Evolutionary conservation across 257 asterid species (phyloP), one percentile per base, ranked within the genome.

Genomic region (Fraxinus pennsylvanica): DNA sequence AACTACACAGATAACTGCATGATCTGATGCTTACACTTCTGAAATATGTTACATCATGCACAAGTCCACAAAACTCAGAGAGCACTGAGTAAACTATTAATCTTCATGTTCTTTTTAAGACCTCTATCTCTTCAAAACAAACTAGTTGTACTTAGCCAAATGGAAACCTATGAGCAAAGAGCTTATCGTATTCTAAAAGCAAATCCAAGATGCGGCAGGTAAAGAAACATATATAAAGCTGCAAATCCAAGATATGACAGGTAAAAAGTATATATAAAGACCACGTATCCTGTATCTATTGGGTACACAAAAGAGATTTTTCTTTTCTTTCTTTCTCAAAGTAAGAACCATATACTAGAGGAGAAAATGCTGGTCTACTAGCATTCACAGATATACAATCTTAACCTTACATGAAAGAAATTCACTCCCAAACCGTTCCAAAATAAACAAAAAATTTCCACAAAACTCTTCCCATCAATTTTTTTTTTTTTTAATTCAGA

Each of bases 41-140:
- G 13, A 57, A 57, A 75, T 43, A 50, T 43, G 65, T 70, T 9
- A 39, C 76, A 57, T 69, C 74, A 73, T 38, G 76, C 84, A 70
- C 68, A 39, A 47, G 59, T 22, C 35, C 43, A 68, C 32, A 17
- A 76, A 81, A 41, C 57, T 14, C 19, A 30, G 61, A 38, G 41
- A 4, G 72, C 41, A 76, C 25, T 61, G 15, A 61, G 6, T 30
- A 21, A 22, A 59, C 38, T 69, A 32, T 74, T 50, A 50, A 78
- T 59, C 38, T 68, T 5, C 65, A 54, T 29, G 72, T 0, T 52
- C 35, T 74, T 38, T 22, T 29, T 41, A 71, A 67, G 77, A 54
- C 41, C 32, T 27, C 50, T 35, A 61, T 61, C 32, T 3, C 13
- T 8, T 61, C 68, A 61, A 21, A 19, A 61, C 68, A 21, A 61